Conservation (phyloP, 1,139 yeast species). For the Saccharomyces hybrid region DNA sequence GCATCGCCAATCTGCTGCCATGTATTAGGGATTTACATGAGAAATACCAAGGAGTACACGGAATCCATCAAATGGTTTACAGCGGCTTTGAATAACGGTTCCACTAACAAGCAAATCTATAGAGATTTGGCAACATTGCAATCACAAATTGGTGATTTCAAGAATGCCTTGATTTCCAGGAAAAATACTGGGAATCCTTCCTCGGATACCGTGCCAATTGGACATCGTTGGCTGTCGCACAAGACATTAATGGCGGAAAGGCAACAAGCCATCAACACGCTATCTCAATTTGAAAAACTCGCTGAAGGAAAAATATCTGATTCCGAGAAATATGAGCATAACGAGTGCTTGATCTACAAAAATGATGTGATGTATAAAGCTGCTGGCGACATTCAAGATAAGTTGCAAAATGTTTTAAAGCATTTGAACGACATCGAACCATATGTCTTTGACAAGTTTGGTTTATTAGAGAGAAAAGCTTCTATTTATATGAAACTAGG, state of each 20-base stretch:
- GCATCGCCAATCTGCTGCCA: constrained; percentile 68
- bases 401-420: constrained; percentile 52
- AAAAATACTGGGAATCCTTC: constrained; percentile 62
- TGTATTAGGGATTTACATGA: constrained; percentile 75
- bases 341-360: constrained; percentile 72
- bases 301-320: constrained; percentile 62
- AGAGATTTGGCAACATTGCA: constrained; percentile 79
- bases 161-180: constrained; percentile 55
- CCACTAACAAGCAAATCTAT: constrained; percentile 69
- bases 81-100: constrained; percentile 71
- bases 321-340: constrained; percentile 64
- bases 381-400: constrained; percentile 43
- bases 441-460: constrained; percentile 55
- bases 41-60: constrained; percentile 59
- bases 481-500: constrained; percentile 44
- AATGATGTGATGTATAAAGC: constrained; percentile 55
- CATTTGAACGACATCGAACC: constrained; percentile 47
- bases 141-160: constrained; percentile 69
- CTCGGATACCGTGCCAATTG: constrained; percentile 88
- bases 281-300: constrained; percentile 65
- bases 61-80: constrained; percentile 78
- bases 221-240: constrained; percentile 85
- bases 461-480: constrained; percentile 62
- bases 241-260: constrained; percentile 65
- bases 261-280: constrained; percentile 60